A percentile compares a stretch with the other conserved stretches of the same genome.
phyloP scores from a whole-genome alignment of 2,329 filamentous ascomycete species.

The Hymenoscyphus fraxineus region DNA sequence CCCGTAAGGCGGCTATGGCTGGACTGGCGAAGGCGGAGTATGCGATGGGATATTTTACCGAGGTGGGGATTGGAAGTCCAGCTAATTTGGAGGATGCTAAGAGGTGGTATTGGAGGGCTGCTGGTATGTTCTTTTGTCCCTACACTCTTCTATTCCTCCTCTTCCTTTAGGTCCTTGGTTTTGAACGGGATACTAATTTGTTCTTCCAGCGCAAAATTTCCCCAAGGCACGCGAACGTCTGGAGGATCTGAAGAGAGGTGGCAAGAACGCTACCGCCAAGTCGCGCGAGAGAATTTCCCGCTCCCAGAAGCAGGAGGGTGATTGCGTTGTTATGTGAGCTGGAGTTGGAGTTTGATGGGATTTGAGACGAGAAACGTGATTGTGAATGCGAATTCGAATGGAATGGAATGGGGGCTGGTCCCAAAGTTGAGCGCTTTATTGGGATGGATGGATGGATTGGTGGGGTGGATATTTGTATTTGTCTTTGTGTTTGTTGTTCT shows the following conservation, averaged over 20 bases:
- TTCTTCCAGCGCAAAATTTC: slow-evolving; percentile 75
- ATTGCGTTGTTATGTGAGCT: slow-evolving; percentile 76
- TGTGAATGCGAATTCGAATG: too few species aligned
- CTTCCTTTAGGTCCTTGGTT: not conserved
- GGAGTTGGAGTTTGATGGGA: too few species aligned
- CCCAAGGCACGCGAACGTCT: slow-evolving; percentile 88
- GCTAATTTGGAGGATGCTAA: slow-evolving; percentile 92
- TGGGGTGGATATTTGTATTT: too few species aligned
- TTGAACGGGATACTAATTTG: slow-evolving; percentile 13
- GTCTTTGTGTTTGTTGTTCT: too few species aligned
- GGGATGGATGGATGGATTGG: too few species aligned
- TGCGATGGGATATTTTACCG: slow-evolving; percentile 96
- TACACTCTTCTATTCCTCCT: not conserved
- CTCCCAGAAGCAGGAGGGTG: slow-evolving; percentile 81
- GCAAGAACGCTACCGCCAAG: slow-evolving; percentile 65
- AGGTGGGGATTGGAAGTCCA: slow-evolving; percentile 85
- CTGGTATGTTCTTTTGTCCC: slow-evolving; percentile 62
- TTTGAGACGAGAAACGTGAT: not conserved
- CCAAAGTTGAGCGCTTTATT: too few species aligned
- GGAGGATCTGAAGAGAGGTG: slow-evolving; percentile 83
- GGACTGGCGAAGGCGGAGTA: slow-evolving; percentile 93
- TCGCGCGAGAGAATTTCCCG: slow-evolving; percentile 75
- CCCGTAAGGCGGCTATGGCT: slow-evolving; percentile 83
- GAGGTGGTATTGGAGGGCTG: slow-evolving; percentile 96
- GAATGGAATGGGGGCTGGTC: too few species aligned